Base-by-base conservation (phyloP, 371 early-diverging fungal species). In the Amoeboaphelidium protococcarum region DNA sequence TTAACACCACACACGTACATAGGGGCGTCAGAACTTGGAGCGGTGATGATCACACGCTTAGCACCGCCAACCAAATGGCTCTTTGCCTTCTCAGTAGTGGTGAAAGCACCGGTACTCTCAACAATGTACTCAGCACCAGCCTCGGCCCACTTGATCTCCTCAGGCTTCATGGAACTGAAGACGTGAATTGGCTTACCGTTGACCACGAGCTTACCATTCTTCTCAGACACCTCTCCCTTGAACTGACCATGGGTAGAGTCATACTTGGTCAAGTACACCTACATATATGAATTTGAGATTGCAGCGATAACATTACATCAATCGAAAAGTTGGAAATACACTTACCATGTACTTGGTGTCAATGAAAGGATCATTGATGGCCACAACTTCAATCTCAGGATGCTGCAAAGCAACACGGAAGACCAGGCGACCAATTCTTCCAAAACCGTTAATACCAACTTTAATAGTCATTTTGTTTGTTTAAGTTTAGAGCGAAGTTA, bases 91-190 rank as follows among this genome's bases (percentile, higher is more conserved):
- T 85, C 88, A 41, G 60, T 62, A 53, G 83, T 79, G 59, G 84
- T 89, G 77, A 97, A 99, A 55, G 90, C 85, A 64, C 98, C 99
- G 45, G 91, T 90, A 49, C 96, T 88, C 68, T 99, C 99, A 58
- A 99, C 79, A 44, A 99, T 80, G 67, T 87, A 88, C 56, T 80
- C 78, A 52, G 87, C 92, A 51, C 79, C 80, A 52, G 72, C 67
- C 19, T 62, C 50, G 27, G 76, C 81, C 99, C 99, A 99, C 41
- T 73, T 72, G 62, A 97, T 96, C 47, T 86, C 69, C 24, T 68
- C 68, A 53, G 97, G 96, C 56, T 72, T 61, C 62, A 56, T 66
- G 49, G 55, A 26, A 24, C 67, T 57, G 64, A 68, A 71, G 59
- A 94, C 74, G 40, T 64, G 44, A 61, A 94, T 82, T 46, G 60